Base-by-base conservation (phyloP, 2,329 filamentous ascomycete genomes). In the Ophiostoma australiae region DNA sequence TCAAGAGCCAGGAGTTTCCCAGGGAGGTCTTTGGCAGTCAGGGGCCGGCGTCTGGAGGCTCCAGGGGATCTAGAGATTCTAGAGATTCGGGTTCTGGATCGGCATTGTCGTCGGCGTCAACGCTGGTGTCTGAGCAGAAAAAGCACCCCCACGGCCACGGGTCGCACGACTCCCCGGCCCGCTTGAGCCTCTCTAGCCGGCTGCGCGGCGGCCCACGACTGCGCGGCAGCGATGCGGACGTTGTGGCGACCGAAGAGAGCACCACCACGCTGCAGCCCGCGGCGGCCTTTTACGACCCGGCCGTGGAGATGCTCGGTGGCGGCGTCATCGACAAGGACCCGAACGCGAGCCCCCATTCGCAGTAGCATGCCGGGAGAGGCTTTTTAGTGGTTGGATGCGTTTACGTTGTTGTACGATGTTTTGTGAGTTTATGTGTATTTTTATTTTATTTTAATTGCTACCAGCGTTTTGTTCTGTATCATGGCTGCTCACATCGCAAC, bases 121-220 rank as follows among this genome's bases (percentile, higher is more conserved):
- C 44, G 13, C 41, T 44, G 7, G 17, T 4, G 7, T 20, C 20
- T 1, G 44, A 48, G 17, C 44, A 48, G 10, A 23, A 23, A 33
- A 37, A n/a, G 63, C 33, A 66, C 27, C 27, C 27, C 27, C 27
- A 31, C 63, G 20, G 63, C 20, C 63, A 66, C n/a, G 35, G 33
- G 33, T 13, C 20, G 3, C 78, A 79, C 1, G 70, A 80, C 27
- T 81, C 80, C 4, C 80, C 81, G 63, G 83, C 85, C 11, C 79
- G 80, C 70, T 77, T 86, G 74, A 86, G 83, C 69, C 77, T 87
- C 55, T 84, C 84, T 5, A 83, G 81, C 72, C 80, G 84, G 75
- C 76, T 87, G 31, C 70, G 74, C 20, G 73, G 73, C 23, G 52
- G 68, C 3, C 70, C 74, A 17, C 52, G 69, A 0, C 61, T 70